Conservation (phyloP, 352 stramenopile species). For the Globisporangium splendens region DNA sequence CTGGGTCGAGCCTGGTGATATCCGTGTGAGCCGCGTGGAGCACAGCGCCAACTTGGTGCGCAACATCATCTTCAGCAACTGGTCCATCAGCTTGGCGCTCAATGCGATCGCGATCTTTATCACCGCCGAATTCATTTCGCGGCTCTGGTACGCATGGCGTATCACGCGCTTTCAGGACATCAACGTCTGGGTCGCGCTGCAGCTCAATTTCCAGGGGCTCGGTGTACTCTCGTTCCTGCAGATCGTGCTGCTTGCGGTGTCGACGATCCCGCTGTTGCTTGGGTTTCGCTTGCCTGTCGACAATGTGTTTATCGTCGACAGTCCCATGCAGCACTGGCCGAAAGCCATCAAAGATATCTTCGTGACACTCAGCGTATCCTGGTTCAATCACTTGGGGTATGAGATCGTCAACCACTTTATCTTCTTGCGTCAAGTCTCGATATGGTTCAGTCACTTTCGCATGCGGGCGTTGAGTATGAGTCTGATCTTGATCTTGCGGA, state of each 20-base stretch:
- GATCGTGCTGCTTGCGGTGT: constrained; percentile 27
- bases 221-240: constrained; percentile 26
- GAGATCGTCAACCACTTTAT: constrained; percentile 25
- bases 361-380: constrained; percentile 22
- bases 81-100: constrained; percentile 36
- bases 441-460: constrained; percentile 22
- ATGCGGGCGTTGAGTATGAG: constrained; percentile 9
- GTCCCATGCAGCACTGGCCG: constrained; percentile 7
- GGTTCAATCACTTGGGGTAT: constrained; percentile 29
- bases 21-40: constrained; percentile 16
- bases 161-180: constrained; percentile 22
- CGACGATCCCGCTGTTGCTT: constrained; percentile 23
- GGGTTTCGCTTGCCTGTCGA: constrained; percentile 28
- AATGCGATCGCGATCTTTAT: constrained; percentile 29
- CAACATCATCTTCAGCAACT: constrained; percentile 34
- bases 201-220: constrained; percentile 36
- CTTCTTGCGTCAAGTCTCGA: constrained; percentile 13
- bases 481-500: constrained; percentile 16
- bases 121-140: constrained; percentile 18
- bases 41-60: constrained; percentile 23
- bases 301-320: constrained; percentile 24
- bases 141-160: constrained; percentile 19
- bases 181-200: constrained; percentile 26
- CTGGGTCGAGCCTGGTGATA: constrained; percentile 30
- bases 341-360: constrained; percentile 26